Base-by-base conservation (phyloP, 306 rosid genomes). In the Echinosophora koreensis region DNA sequence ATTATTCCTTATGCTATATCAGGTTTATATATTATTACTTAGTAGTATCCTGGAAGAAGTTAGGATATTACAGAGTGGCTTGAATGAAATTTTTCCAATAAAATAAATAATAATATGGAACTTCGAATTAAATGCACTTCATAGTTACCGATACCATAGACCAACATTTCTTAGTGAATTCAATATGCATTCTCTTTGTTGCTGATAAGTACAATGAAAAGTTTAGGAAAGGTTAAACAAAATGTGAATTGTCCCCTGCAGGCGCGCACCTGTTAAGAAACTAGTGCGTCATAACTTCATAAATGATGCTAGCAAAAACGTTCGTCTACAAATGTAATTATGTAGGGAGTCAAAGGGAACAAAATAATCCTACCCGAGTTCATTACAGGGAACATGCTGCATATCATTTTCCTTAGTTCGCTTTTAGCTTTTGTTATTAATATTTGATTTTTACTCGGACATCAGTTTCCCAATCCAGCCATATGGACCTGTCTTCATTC, bases 351-450 rank as follows among this genome's bases (percentile, higher is more conserved):
- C 47, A 14, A 54, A 42, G 52, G 68, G 55, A 76, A 77, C 8
- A 17, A 44, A 60, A 62, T 54, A 64, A 72, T 68, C 62, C 85
- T 81, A 78, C 61, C 64, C 37, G 38, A 63, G 30, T 78, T 56
- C 66, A 68, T 74, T 85, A 79, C 86, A 11, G 61, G 14, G n/a
- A 49, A 41, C 46, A 14, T 58, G 77, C 55, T 58, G 44, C 57
- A 52, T 39, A 50, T 69, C 73, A 64, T 44, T 79, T 77, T 70
- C 54, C 73, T 60, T 49, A 34, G 12, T 63, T 66, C 67, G 38
- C 70, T 44, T 67, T 46, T 52, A 46, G 74, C 62, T 68, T 47
- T 5, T 61, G 8, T 30, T 34, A 3, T 58, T 66, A 82, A n/a
- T n/a, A n/a, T n/a, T n/a, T n/a, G n/a, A 30, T 44, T 2, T 82